These are phyloP conservation scores for Pichia exigua DNA, from an alignment of 805 yeast genomes.

Conservation along the genomic window DNA sequence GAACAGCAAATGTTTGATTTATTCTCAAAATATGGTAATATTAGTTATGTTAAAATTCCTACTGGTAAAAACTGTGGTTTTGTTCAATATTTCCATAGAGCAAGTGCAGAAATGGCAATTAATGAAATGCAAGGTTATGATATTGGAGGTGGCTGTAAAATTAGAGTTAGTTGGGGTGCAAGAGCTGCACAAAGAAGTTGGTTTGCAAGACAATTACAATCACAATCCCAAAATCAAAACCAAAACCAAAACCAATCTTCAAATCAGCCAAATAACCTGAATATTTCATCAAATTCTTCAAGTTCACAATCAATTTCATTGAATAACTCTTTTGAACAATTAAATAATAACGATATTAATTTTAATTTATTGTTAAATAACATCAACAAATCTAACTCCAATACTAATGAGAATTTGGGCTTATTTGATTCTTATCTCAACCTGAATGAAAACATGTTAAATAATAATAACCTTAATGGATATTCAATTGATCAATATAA, in stretches of 20 bases:
- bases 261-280: constrained; percentile 17
- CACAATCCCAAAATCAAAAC: constrained; percentile 21
- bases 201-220: constrained; percentile 28
- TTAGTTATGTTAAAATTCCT: constrained; percentile 73
- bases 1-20: constrained; percentile 54
- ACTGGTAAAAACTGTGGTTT: constrained; percentile 76
- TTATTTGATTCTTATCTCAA: constrained; percentile 18
- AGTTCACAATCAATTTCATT: neutral
- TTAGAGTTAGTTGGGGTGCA: constrained; percentile 81
- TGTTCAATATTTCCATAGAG: constrained; percentile 70
- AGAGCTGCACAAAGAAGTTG: constrained; percentile 40
- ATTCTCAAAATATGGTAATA: constrained; percentile 64
- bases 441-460: constrained; percentile 17
- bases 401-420: constrained; percentile 15
- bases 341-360: constrained; percentile 5
- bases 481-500: constrained; percentile 15
- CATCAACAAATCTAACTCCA: constrained; percentile 9
- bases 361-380: constrained; percentile 11
- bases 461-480: constrained; percentile 7
- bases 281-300: constrained; percentile 8
- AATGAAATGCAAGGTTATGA: constrained; percentile 85
- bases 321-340: neutral
- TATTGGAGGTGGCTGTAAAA: constrained; percentile 66
- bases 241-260: constrained; percentile 21
- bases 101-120: constrained; percentile 81